Base-by-base conservation (phyloP, 345 rosid genomes). In the Corymbia maculata region DNA sequence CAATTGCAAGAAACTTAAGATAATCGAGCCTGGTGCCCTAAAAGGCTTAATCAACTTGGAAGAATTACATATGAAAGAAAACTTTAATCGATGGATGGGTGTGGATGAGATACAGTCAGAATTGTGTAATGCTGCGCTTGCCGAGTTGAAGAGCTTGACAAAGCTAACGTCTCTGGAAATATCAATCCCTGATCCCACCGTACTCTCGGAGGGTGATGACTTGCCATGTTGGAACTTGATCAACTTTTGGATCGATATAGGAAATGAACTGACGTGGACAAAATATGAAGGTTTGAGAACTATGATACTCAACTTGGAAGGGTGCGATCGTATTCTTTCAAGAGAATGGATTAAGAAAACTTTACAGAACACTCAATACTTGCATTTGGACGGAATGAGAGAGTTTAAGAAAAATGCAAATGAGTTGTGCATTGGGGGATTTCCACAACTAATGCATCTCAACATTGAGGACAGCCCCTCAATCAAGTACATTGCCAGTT, bases 1-100 rank as follows among this genome's bases (percentile, higher is more conserved):
- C 32, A 0, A 8, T 0, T 87, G 85, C 51, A 0, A 10, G 1
- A 0, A 0, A 0, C 59, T 87, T 15, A 1, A 7, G 6, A 26
- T 3, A n/a, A 87, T 87, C 2, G 85, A 36, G 16, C 36, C 36
- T 0, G 59, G 59, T 12, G 82, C 16, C 51, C 12, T 87, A 2
- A 13, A 68, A n/a, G 4, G 85, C 5, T 36, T 87, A 10, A 3
- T 4, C 15, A 51, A 52, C 14, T 57, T 87, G 30, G 88, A 87
- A 70, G 88, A 87, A 7, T 84, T 87, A 11, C 12, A 17, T 24
- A 24, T 87, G 51, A 12, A 2, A 1, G 1, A 3, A 11, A 15
- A 19, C 52, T 75, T 87, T 52, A 19, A 19, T 70, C 1, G 1
- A 30, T 75, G 88, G 88, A 45, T 30, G 5, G 11, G 7, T 2